Evolutionary conservation across 2,329 filamentous ascomycete species (phyloP), one percentile per base, ranked within the genome.

Genomic region (Chalaropsis ovoidea): DNA sequence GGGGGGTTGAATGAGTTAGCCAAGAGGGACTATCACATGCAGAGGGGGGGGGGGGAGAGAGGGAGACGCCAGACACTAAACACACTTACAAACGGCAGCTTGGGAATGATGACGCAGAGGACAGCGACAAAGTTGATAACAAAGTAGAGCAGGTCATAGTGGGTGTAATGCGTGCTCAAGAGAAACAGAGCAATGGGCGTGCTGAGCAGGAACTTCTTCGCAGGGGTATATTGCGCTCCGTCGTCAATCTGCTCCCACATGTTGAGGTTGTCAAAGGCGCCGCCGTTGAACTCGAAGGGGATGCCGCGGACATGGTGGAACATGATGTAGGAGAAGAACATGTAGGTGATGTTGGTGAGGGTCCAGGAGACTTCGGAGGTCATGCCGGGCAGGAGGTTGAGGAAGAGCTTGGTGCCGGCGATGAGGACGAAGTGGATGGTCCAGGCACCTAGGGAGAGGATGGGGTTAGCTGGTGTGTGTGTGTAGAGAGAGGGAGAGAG

Each of bases 171-270:
- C 27, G 94, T 99, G 82, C 93, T 97, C 72, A 97, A 81, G 65
- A 99, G 82, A 76, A 99, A 99, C 69, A 99, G 82, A 69, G 92
- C 83, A 72, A 99, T 95, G 47, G 94, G 94, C 42, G 97, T 93
- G 72, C 88, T 90, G 71, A 97, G 86, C 67, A 99, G 81, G 73
- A 99, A 99, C 77, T 99, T 99, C 82, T 99, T 99, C 70, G 94
- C 90, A 3, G 94, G 94, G 0, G 94, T 99, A 79, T 97, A 99
- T 76, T 99, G 94, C 71, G 94, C 94, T 60, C 94, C 94, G 73
- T 97, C 95, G 80, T 99, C 94, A 75, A 99, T 99, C 79, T 99
- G 94, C 80, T 99, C 94, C 94, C 94, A 99, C 94, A 99, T 97
- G 79, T 97, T 99, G 73, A 99, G 82, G 76, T 99, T 97, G 81